Percentiles rank a stretch among this genome's conserved stretches.
These are phyloP conservation scores for Juglanconis juglandina DNA, from an alignment of 2,329 filamentous ascomycete species.

Conservation along the genomic window DNA sequence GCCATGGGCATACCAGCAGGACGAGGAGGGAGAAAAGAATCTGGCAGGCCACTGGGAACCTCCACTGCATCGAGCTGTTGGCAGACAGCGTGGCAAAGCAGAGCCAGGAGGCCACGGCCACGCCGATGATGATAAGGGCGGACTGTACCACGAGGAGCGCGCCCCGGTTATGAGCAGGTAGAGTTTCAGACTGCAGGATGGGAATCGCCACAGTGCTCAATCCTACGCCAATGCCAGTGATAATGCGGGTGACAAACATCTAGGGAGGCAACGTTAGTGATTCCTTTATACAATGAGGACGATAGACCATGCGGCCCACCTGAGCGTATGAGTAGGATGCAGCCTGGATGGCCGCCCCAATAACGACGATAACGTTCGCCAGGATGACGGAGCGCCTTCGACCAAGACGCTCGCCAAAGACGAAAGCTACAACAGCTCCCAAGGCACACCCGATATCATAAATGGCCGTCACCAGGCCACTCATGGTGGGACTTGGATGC, in stretches of 20 bases:
- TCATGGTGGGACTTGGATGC: too few relatives aligned
- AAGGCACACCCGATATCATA: background rate
- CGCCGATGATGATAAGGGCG: constrained; percentile 48
- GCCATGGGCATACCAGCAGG: constrained; percentile 39
- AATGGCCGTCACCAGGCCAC: background rate
- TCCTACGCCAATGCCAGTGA: background rate
- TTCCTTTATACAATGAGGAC: too few relatives aligned
- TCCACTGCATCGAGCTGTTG: constrained; percentile 49
- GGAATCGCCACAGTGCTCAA: too few relatives aligned
- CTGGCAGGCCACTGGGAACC: constrained; percentile 59
- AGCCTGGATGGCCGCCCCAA: background rate
- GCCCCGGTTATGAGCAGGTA: constrained; percentile 54
- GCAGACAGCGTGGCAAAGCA: constrained; percentile 32
- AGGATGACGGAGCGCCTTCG: background rate
- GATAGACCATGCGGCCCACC: background rate
- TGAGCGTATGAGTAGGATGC: background rate
- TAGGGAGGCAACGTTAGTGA: too few relatives aligned
- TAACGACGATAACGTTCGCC: background rate
- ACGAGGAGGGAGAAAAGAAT: constrained; percentile 59
- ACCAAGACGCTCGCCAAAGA: background rate
- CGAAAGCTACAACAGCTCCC: background rate
- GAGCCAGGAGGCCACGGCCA: too few relatives aligned
- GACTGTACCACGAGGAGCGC: constrained; percentile 60
- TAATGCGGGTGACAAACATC: too few relatives aligned
- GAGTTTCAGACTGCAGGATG: constrained; percentile 21